A percentile compares a stretch with the other conserved stretches of the same genome.
These are phyloP conservation scores for Penicillium turbatum DNA, from an alignment of 495 filamentous ascomycete genomes.

Conservation along the genomic window DNA sequence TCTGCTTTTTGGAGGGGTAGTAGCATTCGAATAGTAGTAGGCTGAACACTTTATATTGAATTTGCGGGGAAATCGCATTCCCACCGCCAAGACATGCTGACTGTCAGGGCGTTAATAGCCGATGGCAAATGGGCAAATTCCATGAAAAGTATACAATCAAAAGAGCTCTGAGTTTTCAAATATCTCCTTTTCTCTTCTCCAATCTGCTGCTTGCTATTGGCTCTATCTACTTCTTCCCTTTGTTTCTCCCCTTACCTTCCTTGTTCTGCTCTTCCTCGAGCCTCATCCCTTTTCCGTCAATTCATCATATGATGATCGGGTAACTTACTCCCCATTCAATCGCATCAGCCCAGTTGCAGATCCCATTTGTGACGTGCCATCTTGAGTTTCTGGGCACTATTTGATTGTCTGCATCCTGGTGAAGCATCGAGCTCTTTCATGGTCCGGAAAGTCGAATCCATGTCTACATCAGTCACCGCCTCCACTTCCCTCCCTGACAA, in stretches of 20 bases:
- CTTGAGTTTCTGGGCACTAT: neutral
- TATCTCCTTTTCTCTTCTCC: neutral
- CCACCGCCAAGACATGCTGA: neutral
- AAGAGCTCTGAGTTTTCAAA: too few species aligned
- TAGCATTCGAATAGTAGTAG: too few species aligned
- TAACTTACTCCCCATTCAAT: neutral
- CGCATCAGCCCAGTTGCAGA: constrained; percentile 20
- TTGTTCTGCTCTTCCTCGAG: neutral
- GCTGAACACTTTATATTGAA: neutral
- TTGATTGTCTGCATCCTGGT: neutral
- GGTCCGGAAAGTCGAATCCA: constrained; percentile 12
- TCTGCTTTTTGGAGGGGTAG: too few species aligned
- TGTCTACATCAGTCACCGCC: constrained; percentile 42
- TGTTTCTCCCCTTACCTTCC: neutral
- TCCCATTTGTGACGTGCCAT: constrained; percentile 6
- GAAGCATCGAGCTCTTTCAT: neutral
- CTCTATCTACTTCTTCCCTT: neutral
- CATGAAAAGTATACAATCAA: neutral
- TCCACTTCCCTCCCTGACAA: constrained; percentile 35
- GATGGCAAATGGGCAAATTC: neutral
- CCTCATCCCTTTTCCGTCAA: neutral
- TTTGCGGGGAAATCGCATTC: constrained; percentile 1
- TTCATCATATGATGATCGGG: constrained; percentile 6
- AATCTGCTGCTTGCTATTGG: neutral
- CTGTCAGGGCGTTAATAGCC: constrained; percentile 6